Conservation (phyloP, 495 filamentous ascomycete genomes). For the Penicillium cataractarum region DNA sequence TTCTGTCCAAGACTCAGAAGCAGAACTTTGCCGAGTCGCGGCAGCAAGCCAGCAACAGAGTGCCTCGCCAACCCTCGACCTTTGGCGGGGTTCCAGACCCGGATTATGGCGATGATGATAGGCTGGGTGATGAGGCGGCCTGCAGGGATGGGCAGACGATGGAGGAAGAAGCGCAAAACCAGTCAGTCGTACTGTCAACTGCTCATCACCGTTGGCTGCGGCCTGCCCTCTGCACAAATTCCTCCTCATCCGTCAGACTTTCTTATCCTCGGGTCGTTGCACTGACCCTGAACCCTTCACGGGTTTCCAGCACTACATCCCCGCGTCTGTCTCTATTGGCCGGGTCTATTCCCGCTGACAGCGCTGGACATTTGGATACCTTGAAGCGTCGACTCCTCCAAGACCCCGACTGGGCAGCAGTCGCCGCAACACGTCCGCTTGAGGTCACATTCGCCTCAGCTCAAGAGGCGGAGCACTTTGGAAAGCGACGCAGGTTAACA, state of each 20-base stretch:
- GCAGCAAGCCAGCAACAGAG: constrained; percentile 19
- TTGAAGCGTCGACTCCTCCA: constrained; percentile 41
- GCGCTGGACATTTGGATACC: constrained; percentile 19
- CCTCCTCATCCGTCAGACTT: neutral
- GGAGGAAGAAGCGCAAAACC: constrained; percentile 7
- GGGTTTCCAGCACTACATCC: neutral
- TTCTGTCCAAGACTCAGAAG: constrained; percentile 31
- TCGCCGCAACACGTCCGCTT: constrained; percentile 39
- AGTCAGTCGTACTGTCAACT: constrained; percentile 23
- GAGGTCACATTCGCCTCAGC: constrained; percentile 34
- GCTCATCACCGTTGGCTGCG: neutral
- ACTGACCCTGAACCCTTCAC: constrained; percentile 12
- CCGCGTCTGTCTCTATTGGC: neutral
- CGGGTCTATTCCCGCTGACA: neutral
- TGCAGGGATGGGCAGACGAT: constrained; percentile 7
- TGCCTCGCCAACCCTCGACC: constrained; percentile 10
- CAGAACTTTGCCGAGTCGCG: constrained; percentile 35
- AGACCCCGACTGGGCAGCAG: constrained; percentile 41
- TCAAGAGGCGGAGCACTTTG: constrained; percentile 39
- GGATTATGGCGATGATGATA: neutral
- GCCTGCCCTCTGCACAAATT: neutral
- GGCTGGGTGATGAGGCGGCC: neutral
- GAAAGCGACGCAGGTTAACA: constrained; percentile 44
- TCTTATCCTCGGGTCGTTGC: neutral
- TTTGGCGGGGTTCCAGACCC: constrained; percentile 21